Evolutionary conservation across 306 rosid genomes (phyloP), one percentile per base, ranked within the genome.

Genomic region (Quercus glauca): DNA sequence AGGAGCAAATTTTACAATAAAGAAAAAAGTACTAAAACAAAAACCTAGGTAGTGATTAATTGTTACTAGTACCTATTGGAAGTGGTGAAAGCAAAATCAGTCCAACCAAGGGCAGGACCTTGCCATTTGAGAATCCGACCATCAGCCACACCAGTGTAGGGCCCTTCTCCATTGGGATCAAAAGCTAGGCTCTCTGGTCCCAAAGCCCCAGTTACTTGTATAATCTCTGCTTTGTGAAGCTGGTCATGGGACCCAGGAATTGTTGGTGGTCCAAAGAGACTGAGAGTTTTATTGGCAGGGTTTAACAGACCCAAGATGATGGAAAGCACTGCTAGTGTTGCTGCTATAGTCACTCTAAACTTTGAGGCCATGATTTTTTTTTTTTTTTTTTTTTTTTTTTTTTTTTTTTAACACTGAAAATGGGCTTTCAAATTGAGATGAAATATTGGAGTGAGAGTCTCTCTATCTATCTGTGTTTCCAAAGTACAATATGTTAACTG

Each of bases 141-240:
- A 25, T 95, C 99, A 51, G 94, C 97, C 20, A 92, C 98, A 12
- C 99, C 96, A 13, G 92, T 90, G 87, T 91, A 95, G 2, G 98
- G 98, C 0, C 98, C 99, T 20, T 85, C 88, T 2, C 98, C 98
- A 26, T 73, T 55, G 1, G 82, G 56, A 68, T 95, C 96, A 73
- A 95, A 95, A 15, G 76, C 94, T 11, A 95, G 74, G 75, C 99
- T 95, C 83, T 95, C 99, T n/a, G 98, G 98, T 1, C 99, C 99
- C 29, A 87, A 28, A 4, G 97, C 97, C 10, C 88, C 94, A 41
- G 85, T 49, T 21, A 95, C 75, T 0, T 71, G 60, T 31, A 92
- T 20, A 6, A 90, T 21, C 56, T 60, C 35, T 28, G 99, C 85
- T 21, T 81, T 28, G 81, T 84, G 90, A 18, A 94, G 97, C 26